Evolutionary conservation across 257 asterid genomes (phyloP).

Genomic region (Solanum microdontum): DNA sequence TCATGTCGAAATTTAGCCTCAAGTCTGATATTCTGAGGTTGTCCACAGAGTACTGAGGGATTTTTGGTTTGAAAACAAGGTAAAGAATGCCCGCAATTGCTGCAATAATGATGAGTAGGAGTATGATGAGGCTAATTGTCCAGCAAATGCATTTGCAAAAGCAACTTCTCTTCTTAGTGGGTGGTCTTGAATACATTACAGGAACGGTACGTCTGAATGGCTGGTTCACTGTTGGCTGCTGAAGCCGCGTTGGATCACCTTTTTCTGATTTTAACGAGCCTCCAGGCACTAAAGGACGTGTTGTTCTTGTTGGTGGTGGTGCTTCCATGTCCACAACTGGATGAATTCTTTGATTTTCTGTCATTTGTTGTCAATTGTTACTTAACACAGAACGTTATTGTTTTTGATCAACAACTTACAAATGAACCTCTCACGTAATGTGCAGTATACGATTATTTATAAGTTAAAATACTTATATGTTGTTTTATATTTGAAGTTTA

Average conservation of each 20-base stretch:
- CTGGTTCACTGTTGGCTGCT: constrained; percentile 4
- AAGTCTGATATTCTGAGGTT: constrained; percentile 65
- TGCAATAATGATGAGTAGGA: constrained; percentile 45
- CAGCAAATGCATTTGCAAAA: constrained; percentile 74
- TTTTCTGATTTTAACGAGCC: constrained; percentile 25
- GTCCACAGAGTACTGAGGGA: constrained; percentile 74
- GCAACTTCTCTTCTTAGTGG: constrained; percentile 23
- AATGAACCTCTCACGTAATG: neutral
- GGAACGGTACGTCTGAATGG: constrained; percentile 17
- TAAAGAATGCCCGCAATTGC: constrained; percentile 54
- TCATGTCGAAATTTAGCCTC: constrained; percentile 59
- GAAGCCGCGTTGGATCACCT: constrained; percentile 10
- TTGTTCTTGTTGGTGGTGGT: constrained; percentile 21
- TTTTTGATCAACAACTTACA: neutral
- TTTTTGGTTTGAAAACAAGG: constrained; percentile 61
- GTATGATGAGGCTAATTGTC: constrained; percentile 51
- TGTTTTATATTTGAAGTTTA: neutral
- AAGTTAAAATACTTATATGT: neutral
- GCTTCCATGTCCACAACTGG: constrained; percentile 45
- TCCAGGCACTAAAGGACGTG: constrained; percentile 20
- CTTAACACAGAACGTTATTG: neutral
- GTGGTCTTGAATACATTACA: constrained; percentile 9
- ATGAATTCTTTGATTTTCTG: constrained; percentile 52
- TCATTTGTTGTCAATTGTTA: constrained; percentile 12
- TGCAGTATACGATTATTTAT: neutral